Evolutionary conservation across 2,329 filamentous ascomycete genomes (phyloP), one percentile per base, ranked within the genome.

Genomic region (Phyllosticta capitalensis): DNA sequence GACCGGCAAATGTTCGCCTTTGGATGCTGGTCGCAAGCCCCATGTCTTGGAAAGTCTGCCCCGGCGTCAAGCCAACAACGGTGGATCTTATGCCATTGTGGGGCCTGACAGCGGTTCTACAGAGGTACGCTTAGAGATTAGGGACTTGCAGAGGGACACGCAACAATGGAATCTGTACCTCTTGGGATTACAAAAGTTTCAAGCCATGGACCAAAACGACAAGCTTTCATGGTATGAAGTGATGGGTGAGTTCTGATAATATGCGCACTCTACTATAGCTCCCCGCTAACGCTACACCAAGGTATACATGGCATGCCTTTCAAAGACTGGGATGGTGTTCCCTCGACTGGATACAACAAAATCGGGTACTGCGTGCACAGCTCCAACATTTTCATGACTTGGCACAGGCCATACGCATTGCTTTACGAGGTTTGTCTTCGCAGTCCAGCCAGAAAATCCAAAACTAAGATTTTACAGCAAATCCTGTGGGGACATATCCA

Each of bases 361-460:
- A 78, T 80, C 17, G 90, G 89, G 55, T 95, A 91, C 70, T 95
- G 90, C 70, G 83, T 83, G 14, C 90, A 95, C 72, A 82, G 79
- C 22, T 88, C 87, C 1, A 83, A 86, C 49, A 75, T 94, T 17
- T 94, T 95, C 69, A 83, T 87, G 48, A 81, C 85, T 48, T 95
- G 90, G 90, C 90, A 95, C 77, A 83, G 90, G 55, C 88, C 89
- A 0, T 95, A 92, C 71, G 76, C 94, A 59, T 77, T 82, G 9
- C 72, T 87, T 9, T 84, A 76, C 63, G 79, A 87, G 74, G 80
- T 81, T 67, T 38, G 69, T 56, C 14, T 59, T 54, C 24, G 38
- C 7, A 2, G 3, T n/a, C 1, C 14, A 4, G 3, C 17, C n/a
- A 5, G 5, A 26, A 12, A 24, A 9, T 2, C 24, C 5, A 38